Percentiles rank a stretch among this genome's conserved stretches.
phyloP scores from a whole-genome alignment of 2,329 filamentous ascomycete genomes.

The Diaporthe destruens region DNA sequence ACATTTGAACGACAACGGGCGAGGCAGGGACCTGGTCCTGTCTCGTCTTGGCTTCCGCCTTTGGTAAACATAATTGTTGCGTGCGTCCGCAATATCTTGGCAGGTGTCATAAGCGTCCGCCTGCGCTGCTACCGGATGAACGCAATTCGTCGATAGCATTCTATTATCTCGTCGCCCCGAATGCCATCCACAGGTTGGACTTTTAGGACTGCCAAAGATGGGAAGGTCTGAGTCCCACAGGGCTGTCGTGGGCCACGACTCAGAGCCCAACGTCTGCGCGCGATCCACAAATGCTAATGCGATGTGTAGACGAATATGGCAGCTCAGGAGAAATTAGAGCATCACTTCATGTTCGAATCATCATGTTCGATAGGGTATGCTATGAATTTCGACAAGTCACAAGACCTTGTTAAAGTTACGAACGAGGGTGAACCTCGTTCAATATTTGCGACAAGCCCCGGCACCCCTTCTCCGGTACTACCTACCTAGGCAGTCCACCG shows the following conservation, averaged over 20 bases:
- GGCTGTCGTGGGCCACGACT: not conserved
- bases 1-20: not conserved
- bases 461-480: not conserved
- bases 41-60: constrained; percentile 28
- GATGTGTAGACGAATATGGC: constrained; percentile 11
- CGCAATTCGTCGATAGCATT: constrained; percentile 8
- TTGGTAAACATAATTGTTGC: not conserved
- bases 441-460: not conserved
- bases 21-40: not conserved
- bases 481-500: not conserved
- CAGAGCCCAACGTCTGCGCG: not conserved
- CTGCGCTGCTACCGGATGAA: not conserved
- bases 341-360: not conserved
- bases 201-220: constrained; percentile 18
- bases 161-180: constrained; percentile 2
- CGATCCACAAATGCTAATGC: constrained; percentile 21
- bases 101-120: constrained; percentile 11
- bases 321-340: not conserved
- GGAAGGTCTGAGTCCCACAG: constrained; percentile 6
- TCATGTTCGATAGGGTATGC: not conserved
- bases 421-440: not conserved
- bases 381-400: not conserved
- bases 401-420: not conserved
- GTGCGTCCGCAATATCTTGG: constrained; percentile 28
- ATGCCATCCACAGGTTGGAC: not conserved